Percentiles rank a stretch among this genome's conserved stretches.
Conservation (phyloP, 2,329 filamentous ascomycete species). For the Aureobasidium sp. region DNA sequence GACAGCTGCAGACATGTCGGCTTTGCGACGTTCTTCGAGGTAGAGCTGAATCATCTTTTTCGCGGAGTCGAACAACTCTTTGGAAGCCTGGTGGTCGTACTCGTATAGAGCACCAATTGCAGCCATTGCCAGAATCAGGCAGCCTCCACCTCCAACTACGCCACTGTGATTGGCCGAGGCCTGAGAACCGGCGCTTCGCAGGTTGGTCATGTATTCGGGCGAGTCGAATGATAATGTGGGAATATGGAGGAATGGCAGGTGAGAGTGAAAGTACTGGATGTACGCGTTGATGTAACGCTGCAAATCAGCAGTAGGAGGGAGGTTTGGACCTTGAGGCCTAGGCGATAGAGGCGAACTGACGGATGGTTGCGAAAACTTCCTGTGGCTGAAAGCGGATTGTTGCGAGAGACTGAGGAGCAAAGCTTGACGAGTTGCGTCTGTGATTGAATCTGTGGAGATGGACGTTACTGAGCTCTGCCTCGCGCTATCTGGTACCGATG, state of each 20-base stretch:
- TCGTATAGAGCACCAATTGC: conserved; percentile 86
- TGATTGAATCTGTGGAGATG: conserved; percentile 58
- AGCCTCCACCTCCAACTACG: conserved; percentile 71
- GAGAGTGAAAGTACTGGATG: conserved; percentile 86
- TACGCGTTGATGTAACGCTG: conserved; percentile 88
- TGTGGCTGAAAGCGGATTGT: conserved; percentile 47
- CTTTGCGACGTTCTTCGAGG: conserved; percentile 82
- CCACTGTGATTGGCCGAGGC: conserved; percentile 47
- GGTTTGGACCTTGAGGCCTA: conserved; percentile 38
- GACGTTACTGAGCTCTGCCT: conserved; percentile 54
- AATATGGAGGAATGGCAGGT: conserved; percentile 89
- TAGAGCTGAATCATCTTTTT: conserved; percentile 95
- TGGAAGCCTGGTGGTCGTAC: conserved; percentile 69
- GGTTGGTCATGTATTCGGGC: conserved; percentile 54
- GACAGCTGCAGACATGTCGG: conserved; percentile 61
- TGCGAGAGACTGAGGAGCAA: conserved; percentile 56
- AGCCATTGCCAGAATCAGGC: conserved; percentile 79
- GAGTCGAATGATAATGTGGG: conserved; percentile 87
- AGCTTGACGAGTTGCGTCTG: conserved; percentile 58
- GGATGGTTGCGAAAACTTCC: conserved; percentile 54
- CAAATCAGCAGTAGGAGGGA: conserved; percentile 78
- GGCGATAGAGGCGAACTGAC: conserved; percentile 47
- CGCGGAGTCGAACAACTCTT: conserved; percentile 81
- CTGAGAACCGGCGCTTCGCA: conserved; percentile 50
- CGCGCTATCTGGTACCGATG: conserved; percentile 62